Base-by-base conservation (phyloP, 2,329 filamentous ascomycete species). In the Lomentospora prolificans region DNA sequence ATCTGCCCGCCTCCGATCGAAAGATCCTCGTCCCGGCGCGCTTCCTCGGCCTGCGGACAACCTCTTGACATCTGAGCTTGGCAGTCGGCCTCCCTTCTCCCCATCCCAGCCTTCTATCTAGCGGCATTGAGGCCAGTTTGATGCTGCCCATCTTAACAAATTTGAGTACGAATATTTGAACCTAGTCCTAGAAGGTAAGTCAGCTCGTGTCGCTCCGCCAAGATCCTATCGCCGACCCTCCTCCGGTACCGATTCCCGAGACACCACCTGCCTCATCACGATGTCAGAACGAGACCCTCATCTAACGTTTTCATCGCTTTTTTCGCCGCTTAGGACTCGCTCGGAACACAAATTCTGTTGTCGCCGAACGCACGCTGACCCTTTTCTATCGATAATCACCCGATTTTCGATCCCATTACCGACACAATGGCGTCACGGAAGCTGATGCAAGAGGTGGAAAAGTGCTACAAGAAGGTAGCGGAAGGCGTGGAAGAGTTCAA, bases 391-490 rank as follows among this genome's bases (percentile, higher is more conserved):
- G 30, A 12, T 33, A 6, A 33, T 27, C 48, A n/a, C 24, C 22
- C 28, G 19, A 8, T 22, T 14, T 17, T 8, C 48, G 25, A 28
- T 46, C 19, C 41, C 22, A n/a, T n/a, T 6, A 51, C 44, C 30
- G 54, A 62, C 73, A 80, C 71, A 65, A 99, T 99, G 94, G 90
- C 94, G 65, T 89, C 89, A 70, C 85, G 94, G 71, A 99, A 99
- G 80, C 82, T 96, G 65, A 89, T 94, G 72, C 91, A 97, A 76
- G 94, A 99, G 76, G 92, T 97, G 66, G 94, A 99, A 69, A 96
- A 96, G 77, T 95, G 90, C 82, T 97, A 96, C 84, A 99, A 99
- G 75, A 95, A 95, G 79, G 91, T 97, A 67, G 81, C 84, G 51
- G 92, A 97, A 76, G 94, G 94, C 55, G 90, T 97, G 56, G 79